phyloP scores from a whole-genome alignment of 495 filamentous ascomycete species.

The Sporormia fimetaria region DNA sequence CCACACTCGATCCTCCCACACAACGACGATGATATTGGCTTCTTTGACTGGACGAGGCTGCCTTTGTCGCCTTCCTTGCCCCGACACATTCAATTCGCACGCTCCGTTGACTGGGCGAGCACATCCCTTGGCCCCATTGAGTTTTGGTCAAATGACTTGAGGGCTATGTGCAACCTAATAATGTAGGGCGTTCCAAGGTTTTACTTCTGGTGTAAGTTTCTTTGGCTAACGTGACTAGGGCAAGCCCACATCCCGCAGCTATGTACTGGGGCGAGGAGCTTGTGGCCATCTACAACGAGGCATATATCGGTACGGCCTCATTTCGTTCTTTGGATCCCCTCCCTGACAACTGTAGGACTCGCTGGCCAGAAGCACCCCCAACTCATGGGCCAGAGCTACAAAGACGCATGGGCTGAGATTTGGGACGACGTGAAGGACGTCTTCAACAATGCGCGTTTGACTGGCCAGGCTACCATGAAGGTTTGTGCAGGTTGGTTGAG shows the following conservation, averaged over 20 bases:
- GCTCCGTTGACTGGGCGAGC: constrained; percentile 52
- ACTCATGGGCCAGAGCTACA: constrained; percentile 56
- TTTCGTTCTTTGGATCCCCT: not conserved
- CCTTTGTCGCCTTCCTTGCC: constrained; percentile 46
- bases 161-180: constrained; percentile 52
- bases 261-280: constrained; percentile 61
- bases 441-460: constrained; percentile 45
- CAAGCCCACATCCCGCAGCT: constrained; percentile 56
- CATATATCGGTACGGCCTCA: constrained; percentile 37
- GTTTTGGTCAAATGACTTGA: constrained; percentile 48
- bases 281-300: constrained; percentile 62
- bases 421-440: constrained; percentile 52
- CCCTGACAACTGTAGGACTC: constrained; percentile 27
- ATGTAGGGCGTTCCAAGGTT: no score
- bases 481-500: constrained; percentile 6
- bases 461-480: constrained; percentile 63
- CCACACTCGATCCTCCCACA: constrained; percentile 1
- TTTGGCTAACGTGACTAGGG: constrained; percentile 27
- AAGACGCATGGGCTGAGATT: constrained; percentile 53
- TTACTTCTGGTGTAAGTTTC: no score
- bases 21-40: constrained; percentile 21
- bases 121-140: constrained; percentile 57
- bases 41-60: constrained; percentile 61
- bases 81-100: constrained; percentile 53
- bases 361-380: constrained; percentile 58